These are phyloP conservation scores for Podospora fimiseda DNA, from an alignment of 495 filamentous ascomycete species.

Conservation along the genomic window DNA sequence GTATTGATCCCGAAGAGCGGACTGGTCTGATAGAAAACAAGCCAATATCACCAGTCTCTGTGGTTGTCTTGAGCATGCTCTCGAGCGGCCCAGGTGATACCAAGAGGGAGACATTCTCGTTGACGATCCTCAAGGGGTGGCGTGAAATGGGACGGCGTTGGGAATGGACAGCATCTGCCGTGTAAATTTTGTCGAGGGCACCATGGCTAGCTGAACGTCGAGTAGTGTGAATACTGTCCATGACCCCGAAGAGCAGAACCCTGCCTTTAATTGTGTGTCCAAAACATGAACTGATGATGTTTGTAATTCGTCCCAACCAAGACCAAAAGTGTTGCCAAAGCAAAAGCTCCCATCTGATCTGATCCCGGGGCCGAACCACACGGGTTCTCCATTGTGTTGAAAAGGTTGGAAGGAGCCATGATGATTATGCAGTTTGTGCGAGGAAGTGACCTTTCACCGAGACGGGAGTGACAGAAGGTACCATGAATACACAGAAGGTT, in stretches of 20 bases:
- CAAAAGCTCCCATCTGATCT: no score
- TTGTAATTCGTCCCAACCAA: no score
- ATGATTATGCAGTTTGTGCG: not conserved
- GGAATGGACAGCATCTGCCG: slow-evolving; percentile 16
- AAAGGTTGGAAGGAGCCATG: not conserved
- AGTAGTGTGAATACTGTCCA: slow-evolving; percentile 32
- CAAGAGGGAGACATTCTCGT: slow-evolving; percentile 32
- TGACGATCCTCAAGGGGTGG: slow-evolving; percentile 31
- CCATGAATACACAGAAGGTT: no score
- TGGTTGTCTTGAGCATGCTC: slow-evolving; percentile 65
- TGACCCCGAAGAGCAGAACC: slow-evolving; percentile 14
- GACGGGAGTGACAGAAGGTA: not conserved
- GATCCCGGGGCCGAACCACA: no score
- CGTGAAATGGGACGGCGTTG: slow-evolving; percentile 5
- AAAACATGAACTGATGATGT: slow-evolving; percentile 1
- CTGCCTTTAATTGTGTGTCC: slow-evolving; percentile 2
- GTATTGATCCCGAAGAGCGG: slow-evolving; percentile 31
- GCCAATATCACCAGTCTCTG: slow-evolving; percentile 63
- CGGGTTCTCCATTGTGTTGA: no score
- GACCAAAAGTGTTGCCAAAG: no score
- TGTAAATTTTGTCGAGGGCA: slow-evolving; percentile 30
- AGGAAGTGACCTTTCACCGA: not conserved
- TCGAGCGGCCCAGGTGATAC: slow-evolving; percentile 41
- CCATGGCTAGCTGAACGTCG: slow-evolving; percentile 40
- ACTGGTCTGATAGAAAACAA: slow-evolving; percentile 51